phyloP scores from a whole-genome alignment of 352 stramenopile genomes.

The Lagenidium giganteum region DNA sequence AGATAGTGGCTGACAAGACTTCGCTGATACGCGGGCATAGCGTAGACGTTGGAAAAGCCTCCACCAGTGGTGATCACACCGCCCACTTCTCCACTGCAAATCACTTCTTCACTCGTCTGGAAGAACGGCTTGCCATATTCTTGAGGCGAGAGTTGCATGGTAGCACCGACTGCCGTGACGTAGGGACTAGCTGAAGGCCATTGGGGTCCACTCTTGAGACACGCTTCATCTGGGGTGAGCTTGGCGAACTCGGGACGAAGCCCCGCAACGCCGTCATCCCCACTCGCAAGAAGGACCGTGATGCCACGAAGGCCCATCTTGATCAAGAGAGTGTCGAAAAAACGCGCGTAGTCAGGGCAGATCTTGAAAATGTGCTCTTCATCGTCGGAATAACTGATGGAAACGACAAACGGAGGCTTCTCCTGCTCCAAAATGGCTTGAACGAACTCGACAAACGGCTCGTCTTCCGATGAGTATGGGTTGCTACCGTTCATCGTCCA shows the following conservation, averaged over 20 bases:
- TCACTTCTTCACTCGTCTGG: constrained; percentile 63
- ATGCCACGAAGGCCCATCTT: constrained; percentile 88
- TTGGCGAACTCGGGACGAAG: constrained; percentile 63
- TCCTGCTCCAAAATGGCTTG: constrained; percentile 66
- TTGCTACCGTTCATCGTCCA: constrained; percentile 84
- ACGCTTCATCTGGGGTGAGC: constrained; percentile 40
- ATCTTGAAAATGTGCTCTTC: constrained; percentile 86
- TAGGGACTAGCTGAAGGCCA: constrained; percentile 85
- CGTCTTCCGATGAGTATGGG: constrained; percentile 75
- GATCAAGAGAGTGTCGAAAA: constrained; percentile 82
- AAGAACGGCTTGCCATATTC: constrained; percentile 47
- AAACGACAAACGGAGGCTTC: constrained; percentile 75
- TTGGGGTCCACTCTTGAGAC: constrained; percentile 57
- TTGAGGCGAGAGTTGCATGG: constrained; percentile 42
- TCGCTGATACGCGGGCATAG: constrained; percentile 72
- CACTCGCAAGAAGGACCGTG: constrained; percentile 79
- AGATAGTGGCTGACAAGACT: constrained; percentile 64
- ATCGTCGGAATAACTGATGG: constrained; percentile 89
- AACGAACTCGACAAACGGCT: constrained; percentile 83
- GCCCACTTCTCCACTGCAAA: constrained; percentile 65
- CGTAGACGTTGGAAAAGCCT: constrained; percentile 86
- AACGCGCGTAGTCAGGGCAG: constrained; percentile 62
- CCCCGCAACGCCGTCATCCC: constrained; percentile 85
- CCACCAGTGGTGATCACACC: constrained; percentile 80
- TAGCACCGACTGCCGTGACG: constrained; percentile 88